Conservation (phyloP, 2,329 filamentous ascomycete genomes). For the Fusarium fracticaudum region DNA sequence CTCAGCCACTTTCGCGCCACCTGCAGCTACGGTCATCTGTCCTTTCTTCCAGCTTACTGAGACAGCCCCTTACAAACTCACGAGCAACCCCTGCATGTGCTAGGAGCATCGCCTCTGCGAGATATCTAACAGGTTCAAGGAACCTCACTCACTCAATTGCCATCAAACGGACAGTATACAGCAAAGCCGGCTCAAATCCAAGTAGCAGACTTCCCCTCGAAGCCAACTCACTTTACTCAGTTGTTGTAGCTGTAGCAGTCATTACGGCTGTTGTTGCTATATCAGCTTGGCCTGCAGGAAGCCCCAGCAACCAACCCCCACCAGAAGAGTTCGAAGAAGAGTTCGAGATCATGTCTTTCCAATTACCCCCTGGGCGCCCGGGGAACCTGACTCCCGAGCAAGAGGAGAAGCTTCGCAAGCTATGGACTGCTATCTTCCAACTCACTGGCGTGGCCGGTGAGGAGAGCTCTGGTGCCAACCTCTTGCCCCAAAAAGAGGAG, state of each 20-base stretch:
- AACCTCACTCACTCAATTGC: background rate
- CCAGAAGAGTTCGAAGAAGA: constrained; percentile 16
- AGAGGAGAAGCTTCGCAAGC: constrained; percentile 85
- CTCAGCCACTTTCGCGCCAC: constrained; percentile 10
- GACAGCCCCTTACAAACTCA: constrained; percentile 20
- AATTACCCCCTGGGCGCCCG: constrained; percentile 74
- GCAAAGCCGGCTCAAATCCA: background rate
- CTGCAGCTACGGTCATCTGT: constrained; percentile 26
- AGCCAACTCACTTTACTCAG: constrained; percentile 28
- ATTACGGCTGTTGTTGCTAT: constrained; percentile 21
- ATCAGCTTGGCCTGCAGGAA: constrained; percentile 25
- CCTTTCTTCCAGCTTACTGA: constrained; percentile 16
- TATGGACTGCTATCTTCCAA: constrained; percentile 82
- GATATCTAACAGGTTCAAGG: background rate
- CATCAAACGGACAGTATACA: constrained; percentile 3
- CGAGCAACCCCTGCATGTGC: constrained; percentile 18
- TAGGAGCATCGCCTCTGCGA: constrained; percentile 14
- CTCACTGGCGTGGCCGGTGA: constrained; percentile 71
- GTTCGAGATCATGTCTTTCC: constrained; percentile 51
- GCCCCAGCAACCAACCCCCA: background rate
- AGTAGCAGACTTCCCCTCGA: constrained; percentile 19
- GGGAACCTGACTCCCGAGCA: constrained; percentile 91
- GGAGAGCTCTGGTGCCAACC: constrained; percentile 38
- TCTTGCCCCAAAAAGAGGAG: constrained; percentile 28
- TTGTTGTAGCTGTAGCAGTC: constrained; percentile 20